These are phyloP conservation scores for Ophiostoma triangulosporum DNA, from an alignment of 2,329 filamentous ascomycete genomes.

Conservation along the genomic window DNA sequence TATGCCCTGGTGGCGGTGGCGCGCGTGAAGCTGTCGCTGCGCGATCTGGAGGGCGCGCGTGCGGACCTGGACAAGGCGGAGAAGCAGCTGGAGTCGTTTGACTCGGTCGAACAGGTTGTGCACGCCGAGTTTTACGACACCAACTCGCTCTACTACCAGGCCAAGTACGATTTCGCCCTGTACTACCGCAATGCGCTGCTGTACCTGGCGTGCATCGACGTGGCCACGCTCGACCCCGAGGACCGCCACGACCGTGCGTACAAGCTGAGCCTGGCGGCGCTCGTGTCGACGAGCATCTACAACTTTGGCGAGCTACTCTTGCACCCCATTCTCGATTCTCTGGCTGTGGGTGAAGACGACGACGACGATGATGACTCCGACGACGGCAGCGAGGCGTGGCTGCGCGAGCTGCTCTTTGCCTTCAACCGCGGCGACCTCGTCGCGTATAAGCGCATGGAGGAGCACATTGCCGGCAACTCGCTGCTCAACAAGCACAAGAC, in stretches of 20 bases:
- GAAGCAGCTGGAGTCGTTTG: slow-evolving; percentile 77
- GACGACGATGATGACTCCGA: slow-evolving; percentile 26
- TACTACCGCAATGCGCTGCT: slow-evolving; percentile 97
- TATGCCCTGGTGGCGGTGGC: slow-evolving; percentile 87
- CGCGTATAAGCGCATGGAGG: slow-evolving; percentile 71
- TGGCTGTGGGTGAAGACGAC: slow-evolving; percentile 25
- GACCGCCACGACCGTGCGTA: slow-evolving; percentile 79
- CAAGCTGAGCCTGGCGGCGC: slow-evolving; percentile 80
- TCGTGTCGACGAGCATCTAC: slow-evolving; percentile 92
- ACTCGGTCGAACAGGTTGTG: slow-evolving; percentile 88
- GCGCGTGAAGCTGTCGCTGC: slow-evolving; percentile 68
- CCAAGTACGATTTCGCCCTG: slow-evolving; percentile 81
- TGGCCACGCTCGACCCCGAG: slow-evolving; percentile 55
- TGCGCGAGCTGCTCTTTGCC: slow-evolving; percentile 89
- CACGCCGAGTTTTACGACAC: slow-evolving; percentile 94
- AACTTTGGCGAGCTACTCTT: slow-evolving; percentile 98
- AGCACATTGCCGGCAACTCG: slow-evolving; percentile 66
- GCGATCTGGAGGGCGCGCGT: slow-evolving; percentile 68
- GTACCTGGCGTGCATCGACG: slow-evolving; percentile 90
- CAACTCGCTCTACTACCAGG: slow-evolving; percentile 90
- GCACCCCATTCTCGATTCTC: slow-evolving; percentile 84
- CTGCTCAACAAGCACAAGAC: slow-evolving; percentile 67
- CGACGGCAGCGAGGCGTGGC: slow-evolving; percentile 61
- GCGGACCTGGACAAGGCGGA: slow-evolving; percentile 81
- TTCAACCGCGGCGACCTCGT: slow-evolving; percentile 92